A percentile compares a stretch with the other conserved stretches of the same genome.
Evolutionary conservation across 2,329 filamentous ascomycete genomes (phyloP).

Genomic region (Peltaster fructicola): DNA sequence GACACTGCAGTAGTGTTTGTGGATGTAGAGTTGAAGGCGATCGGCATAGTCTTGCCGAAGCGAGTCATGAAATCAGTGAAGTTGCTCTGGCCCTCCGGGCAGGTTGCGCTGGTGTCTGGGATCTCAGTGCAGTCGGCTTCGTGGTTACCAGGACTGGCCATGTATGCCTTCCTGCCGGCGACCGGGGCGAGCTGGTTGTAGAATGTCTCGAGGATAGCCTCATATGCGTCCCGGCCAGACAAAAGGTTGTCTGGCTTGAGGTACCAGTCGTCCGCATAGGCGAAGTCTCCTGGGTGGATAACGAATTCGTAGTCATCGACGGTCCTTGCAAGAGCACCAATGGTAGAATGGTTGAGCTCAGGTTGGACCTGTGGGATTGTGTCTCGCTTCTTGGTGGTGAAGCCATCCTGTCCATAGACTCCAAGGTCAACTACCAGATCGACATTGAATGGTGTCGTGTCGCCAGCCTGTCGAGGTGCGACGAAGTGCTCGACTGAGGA

Average conservation of each 20-base stretch:
- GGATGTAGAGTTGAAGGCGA: slow-evolving; percentile 33
- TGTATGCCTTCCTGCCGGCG: slow-evolving; percentile 36
- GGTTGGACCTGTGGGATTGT: slow-evolving; percentile 33
- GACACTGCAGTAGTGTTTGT: slow-evolving; percentile 23
- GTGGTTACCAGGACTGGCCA: slow-evolving; percentile 41
- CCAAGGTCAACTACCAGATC: slow-evolving; percentile 35
- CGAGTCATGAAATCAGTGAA: slow-evolving; percentile 43
- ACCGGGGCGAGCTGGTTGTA: slow-evolving; percentile 39
- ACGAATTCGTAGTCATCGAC: slow-evolving; percentile 39
- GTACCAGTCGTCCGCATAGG: slow-evolving; percentile 42
- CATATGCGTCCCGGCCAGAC: slow-evolving; percentile 34
- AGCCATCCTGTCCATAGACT: slow-evolving; percentile 36
- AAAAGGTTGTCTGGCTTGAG: slow-evolving; percentile 28
- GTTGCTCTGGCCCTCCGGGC: slow-evolving; percentile 38
- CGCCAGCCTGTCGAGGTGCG: slow-evolving; percentile 28
- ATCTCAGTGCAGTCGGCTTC: slow-evolving; percentile 37
- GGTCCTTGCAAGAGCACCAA: slow-evolving; percentile 33
- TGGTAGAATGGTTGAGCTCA: slow-evolving; percentile 41
- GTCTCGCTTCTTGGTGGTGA: slow-evolving; percentile 33
- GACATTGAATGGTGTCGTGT: not conserved
- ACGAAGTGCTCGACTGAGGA: no score
- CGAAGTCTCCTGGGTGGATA: slow-evolving; percentile 38
- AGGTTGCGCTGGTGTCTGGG: slow-evolving; percentile 21
- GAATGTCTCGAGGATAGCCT: slow-evolving; percentile 39
- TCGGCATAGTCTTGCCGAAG: slow-evolving; percentile 36